Conservation (phyloP, 179 eudicot species). For the Vitellaria paradoxa region DNA sequence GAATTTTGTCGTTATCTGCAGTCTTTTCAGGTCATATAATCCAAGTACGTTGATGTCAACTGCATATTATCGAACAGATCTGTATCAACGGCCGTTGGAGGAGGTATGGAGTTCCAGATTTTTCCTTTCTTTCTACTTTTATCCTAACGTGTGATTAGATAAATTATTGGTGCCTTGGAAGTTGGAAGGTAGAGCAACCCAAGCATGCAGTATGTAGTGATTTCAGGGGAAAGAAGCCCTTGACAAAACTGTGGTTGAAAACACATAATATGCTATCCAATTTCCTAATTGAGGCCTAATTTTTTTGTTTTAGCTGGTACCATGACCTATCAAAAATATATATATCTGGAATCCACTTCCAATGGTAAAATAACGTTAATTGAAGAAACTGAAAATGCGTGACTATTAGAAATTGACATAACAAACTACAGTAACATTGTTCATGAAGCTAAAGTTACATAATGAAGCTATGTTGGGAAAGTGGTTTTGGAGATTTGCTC, state of each 20-base stretch:
- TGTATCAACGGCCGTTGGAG: conserved; percentile 63
- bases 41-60: conserved; percentile 78
- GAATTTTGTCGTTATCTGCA: conserved; percentile 26
- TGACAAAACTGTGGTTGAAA: not conserved
- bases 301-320: too few relatives aligned
- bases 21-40: conserved; percentile 82
- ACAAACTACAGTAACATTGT: not conserved
- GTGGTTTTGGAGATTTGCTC: too few relatives aligned
- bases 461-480: too few relatives aligned
- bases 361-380: not conserved
- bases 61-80: conserved; percentile 87
- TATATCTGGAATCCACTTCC: not conserved
- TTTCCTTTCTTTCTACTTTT: not conserved
- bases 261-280: not conserved
- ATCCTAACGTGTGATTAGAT: not conserved
- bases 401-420: not conserved
- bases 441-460: too few relatives aligned
- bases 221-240: not conserved
- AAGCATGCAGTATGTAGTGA: not conserved
- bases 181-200: not conserved
- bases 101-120: conserved; percentile 52
- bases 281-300: too few relatives aligned
- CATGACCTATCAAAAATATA: not conserved
- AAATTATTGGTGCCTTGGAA: not conserved
- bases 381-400: not conserved